Conservation (phyloP, 805 yeast species). For the Wickerhamomyces ciferrii region DNA sequence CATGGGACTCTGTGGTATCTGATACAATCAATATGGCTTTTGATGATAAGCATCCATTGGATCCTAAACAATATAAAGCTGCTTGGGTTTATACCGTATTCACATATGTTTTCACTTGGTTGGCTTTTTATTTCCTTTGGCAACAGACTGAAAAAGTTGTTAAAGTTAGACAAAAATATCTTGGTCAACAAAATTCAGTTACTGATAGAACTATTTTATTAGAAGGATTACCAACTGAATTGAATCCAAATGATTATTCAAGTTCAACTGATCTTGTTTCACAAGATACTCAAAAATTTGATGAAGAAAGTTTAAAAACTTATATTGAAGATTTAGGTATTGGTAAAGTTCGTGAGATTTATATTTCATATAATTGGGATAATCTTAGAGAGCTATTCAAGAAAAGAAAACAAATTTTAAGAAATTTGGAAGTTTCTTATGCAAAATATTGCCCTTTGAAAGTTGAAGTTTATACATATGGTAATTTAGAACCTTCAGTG, state of each 20-base stretch:
- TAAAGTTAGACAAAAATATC: slow-evolving; percentile 67
- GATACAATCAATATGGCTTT: neutral
- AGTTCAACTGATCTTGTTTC: slow-evolving; percentile 9
- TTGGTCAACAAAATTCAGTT: slow-evolving; percentile 83
- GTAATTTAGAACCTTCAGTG: slow-evolving; percentile 22
- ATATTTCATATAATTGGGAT: slow-evolving; percentile 84
- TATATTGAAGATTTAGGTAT: slow-evolving; percentile 77
- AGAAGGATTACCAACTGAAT: slow-evolving; percentile 80
- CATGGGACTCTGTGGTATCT: slow-evolving; percentile 16
- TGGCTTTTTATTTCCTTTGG: slow-evolving; percentile 58
- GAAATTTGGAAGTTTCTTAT: slow-evolving; percentile 53
- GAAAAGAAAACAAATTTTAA: slow-evolving; percentile 47
- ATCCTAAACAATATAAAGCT: slow-evolving; percentile 40
- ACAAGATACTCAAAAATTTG: slow-evolving; percentile 18
- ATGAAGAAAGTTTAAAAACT: slow-evolving; percentile 58
- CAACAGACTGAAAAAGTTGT: slow-evolving; percentile 73
- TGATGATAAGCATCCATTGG: neutral
- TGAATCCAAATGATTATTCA: slow-evolving; percentile 38
- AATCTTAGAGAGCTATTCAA: slow-evolving; percentile 58
- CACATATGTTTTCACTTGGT: slow-evolving; percentile 77
- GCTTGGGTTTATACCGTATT: slow-evolving; percentile 88
- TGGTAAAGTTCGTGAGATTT: slow-evolving; percentile 73
- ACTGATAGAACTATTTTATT: slow-evolving; percentile 88
- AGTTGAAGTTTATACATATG: slow-evolving; percentile 19
- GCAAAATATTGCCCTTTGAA: slow-evolving; percentile 15